These are phyloP conservation scores for Lasiodiplodia theobromae DNA, from an alignment of 2,329 filamentous ascomycete species.

Conservation along the genomic window DNA sequence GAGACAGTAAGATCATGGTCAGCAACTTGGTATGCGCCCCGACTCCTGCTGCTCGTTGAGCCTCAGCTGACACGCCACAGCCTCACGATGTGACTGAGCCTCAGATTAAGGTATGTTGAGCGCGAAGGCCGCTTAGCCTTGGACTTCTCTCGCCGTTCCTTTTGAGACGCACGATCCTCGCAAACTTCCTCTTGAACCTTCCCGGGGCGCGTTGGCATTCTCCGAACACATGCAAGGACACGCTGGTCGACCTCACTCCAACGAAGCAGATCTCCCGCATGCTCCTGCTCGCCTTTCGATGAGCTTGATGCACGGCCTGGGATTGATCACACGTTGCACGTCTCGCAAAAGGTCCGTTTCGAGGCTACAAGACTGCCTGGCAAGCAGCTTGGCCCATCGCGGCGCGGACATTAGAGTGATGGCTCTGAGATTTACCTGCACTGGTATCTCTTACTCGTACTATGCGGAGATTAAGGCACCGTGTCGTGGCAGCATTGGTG, in stretches of 20 bases:
- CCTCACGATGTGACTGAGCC: constrained; percentile 94
- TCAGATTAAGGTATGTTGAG: constrained; percentile 99
- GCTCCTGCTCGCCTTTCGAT: constrained; percentile 40
- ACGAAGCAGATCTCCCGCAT: constrained; percentile 36
- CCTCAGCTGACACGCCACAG: constrained; percentile 64
- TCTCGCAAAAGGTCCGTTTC: constrained; percentile 30
- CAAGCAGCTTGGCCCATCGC: constrained; percentile 32
- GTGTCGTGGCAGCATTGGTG: constrained; percentile 34
- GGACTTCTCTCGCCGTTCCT: constrained; percentile 39
- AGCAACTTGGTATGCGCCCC: constrained; percentile 85
- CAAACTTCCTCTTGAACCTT: constrained; percentile 33
- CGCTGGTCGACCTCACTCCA: constrained; percentile 30
- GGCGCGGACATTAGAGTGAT: constrained; percentile 39
- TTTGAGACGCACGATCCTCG: constrained; percentile 38
- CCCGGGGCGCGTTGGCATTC: constrained; percentile 25
- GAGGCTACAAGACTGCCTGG: constrained; percentile 33
- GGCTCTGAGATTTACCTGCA: constrained; percentile 22
- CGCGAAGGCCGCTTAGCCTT: constrained; percentile 57
- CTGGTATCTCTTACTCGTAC: constrained; percentile 24
- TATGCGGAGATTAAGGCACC: constrained; percentile 25
- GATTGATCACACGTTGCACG: constrained; percentile 28
- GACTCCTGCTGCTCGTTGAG: background rate
- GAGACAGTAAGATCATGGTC: constrained; percentile 96
- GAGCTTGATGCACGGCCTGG: constrained; percentile 46
- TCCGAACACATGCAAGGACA: constrained; percentile 26